Evolutionary conservation across 495 filamentous ascomycete species (phyloP), one percentile per base, ranked within the genome.

Genomic region (Aspergillus cavernicola): DNA sequence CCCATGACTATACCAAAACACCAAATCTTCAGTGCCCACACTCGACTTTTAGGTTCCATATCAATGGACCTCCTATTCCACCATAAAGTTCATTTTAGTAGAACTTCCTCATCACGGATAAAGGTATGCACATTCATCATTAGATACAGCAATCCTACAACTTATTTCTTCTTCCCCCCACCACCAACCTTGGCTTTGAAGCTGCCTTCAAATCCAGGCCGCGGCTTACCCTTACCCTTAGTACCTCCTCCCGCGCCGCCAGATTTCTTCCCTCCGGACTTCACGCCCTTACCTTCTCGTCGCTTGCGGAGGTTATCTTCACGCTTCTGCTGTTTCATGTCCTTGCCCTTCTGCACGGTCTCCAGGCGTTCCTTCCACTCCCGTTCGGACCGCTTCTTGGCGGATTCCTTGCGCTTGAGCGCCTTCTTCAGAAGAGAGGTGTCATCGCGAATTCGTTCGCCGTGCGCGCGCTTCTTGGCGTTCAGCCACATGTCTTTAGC

Each of bases 401-500:
- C 73, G 56, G 84, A 85, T 65, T 95, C 89, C 71, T 95, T 91
- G 55, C 92, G 84, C 80, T 97, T 97, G 52, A 97, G 72, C 2
- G 91, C 89, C 77, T 96, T 96, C 80, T 95, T 95, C 11, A 98
- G 80, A 29, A 97, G 66, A n/a, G 79, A 82, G 46, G 87, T 87
- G 65, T 95, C 88, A 55, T 97, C 90, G 52, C 83, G 79, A n/a
- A 96, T 84, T 59, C 90, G 89, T 65, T 96, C 91, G 23, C 93
- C 90, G 57, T 92, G 87, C 3, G 88, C 90, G 22, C 88, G 85
- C 67, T 92, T 89, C 69, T 90, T 83, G 6, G 92, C 93, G 44
- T 91, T 92, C 52, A 95, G 76, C 93, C 93, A 98, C 43, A 83
- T 68, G 63, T 98, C 92, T 73, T 97, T 97, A 70, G 97, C 90